These are phyloP conservation scores for Fusarium beomiforme DNA, from an alignment of 2,329 filamentous ascomycete species.

Conservation along the genomic window DNA sequence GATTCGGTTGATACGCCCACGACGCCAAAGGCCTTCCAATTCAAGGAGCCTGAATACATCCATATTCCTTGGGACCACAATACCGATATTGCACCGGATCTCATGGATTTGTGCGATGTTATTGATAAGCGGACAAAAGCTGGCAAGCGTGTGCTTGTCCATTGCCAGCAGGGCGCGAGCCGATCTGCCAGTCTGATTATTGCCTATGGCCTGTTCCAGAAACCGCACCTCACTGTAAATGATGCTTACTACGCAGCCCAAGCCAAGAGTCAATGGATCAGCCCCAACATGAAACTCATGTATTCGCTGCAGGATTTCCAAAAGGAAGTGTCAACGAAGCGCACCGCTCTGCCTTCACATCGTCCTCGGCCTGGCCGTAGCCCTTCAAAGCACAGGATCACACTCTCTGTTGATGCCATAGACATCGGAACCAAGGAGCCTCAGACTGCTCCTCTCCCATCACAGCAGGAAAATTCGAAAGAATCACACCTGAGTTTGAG, in stretches of 20 bases:
- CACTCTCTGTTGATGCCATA: constrained; percentile 68
- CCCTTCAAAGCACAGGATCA: constrained; percentile 68
- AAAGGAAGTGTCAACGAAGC: constrained; percentile 67
- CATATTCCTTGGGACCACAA: constrained; percentile 92
- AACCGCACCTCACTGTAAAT: constrained; percentile 80
- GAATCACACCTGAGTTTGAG: constrained; percentile 52
- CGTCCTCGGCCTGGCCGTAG: constrained; percentile 62
- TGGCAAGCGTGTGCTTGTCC: constrained; percentile 82
- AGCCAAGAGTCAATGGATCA: constrained; percentile 85
- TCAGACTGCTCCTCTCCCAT: constrained; percentile 68
- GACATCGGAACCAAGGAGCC: constrained; percentile 64
- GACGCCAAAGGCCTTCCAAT: constrained; percentile 60
- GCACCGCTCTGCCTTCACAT: constrained; percentile 57
- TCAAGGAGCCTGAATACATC: constrained; percentile 79
- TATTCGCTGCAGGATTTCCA: constrained; percentile 88
- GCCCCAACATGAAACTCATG: constrained; percentile 91
- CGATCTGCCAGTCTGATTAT: constrained; percentile 88
- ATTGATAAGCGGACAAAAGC: constrained; percentile 78
- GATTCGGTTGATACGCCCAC: constrained; percentile 61
- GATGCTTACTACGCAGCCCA: constrained; percentile 86
- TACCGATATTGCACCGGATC: constrained; percentile 82
- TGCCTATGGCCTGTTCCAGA: constrained; percentile 83
- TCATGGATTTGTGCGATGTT: constrained; percentile 78
- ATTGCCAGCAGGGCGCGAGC: constrained; percentile 88
- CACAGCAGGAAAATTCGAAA: constrained; percentile 59